phyloP scores from a whole-genome alignment of 306 rosid species.

The Dalbergia oliveri region DNA sequence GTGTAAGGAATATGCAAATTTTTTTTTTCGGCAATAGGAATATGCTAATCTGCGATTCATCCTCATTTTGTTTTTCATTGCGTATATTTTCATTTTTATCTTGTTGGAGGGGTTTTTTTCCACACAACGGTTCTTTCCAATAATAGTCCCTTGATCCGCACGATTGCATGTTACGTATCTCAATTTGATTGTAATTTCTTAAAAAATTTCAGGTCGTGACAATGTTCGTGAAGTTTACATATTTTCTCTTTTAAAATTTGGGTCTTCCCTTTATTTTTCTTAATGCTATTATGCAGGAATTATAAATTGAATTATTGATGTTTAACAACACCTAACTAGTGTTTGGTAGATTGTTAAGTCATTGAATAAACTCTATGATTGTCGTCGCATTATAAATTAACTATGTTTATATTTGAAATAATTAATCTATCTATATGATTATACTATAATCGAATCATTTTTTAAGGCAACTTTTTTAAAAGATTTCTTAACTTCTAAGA shows the following conservation, averaged over 20 bases:
- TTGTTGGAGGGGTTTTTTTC: not conserved
- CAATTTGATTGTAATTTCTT: not conserved
- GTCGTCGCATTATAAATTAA: not conserved
- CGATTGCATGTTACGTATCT: not conserved
- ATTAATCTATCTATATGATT: conserved; percentile 8
- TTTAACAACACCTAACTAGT: conserved; percentile 30
- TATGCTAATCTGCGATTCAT: not conserved
- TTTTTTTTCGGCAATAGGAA: too few relatives aligned
- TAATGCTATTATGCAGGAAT: conserved; percentile 1
- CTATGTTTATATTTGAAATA: not conserved
- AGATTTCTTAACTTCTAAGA: conserved; percentile 20
- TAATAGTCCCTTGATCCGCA: not conserved
- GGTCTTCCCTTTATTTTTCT: not conserved
- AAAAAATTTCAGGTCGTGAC: conserved; percentile 12
- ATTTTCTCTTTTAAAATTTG: not conserved
- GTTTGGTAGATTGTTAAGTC: not conserved
- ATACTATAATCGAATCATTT: not conserved
- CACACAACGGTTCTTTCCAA: not conserved
- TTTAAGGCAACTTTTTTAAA: not conserved
- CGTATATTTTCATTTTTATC: not conserved
- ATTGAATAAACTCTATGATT: conserved; percentile 14
- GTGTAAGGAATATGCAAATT: not conserved
- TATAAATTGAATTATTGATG: conserved; percentile 33
- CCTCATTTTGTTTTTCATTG: not conserved
- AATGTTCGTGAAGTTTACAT: not conserved